Evolutionary conservation across 176 grass and related monocot genomes (phyloP).

Genomic region (Eragrostis nindensis): DNA sequence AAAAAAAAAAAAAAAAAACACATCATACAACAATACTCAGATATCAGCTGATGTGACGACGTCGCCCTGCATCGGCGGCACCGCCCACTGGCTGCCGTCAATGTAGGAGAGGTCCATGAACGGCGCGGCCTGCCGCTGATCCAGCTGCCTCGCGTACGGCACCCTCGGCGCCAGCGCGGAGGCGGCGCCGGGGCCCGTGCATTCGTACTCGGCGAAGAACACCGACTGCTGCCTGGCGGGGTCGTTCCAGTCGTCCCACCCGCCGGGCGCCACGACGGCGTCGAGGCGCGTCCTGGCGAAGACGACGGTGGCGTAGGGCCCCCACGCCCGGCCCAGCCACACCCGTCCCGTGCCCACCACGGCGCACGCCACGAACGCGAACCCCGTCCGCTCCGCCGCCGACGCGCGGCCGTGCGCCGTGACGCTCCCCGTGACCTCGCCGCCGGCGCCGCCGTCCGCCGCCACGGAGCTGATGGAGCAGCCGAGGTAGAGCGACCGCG

Average conservation of each 20-base stretch:
- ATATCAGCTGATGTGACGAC: neutral
- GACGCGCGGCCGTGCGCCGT: slow-evolving; percentile 75
- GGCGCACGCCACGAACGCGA: slow-evolving; percentile 77
- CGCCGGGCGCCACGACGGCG: slow-evolving; percentile 55
- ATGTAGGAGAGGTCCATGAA: slow-evolving; percentile 87
- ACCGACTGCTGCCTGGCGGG: slow-evolving; percentile 59
- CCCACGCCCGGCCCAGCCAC: slow-evolving; percentile 81
- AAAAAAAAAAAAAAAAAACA: no score
- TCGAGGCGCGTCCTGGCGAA: slow-evolving; percentile 62
- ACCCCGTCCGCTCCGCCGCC: slow-evolving; percentile 58
- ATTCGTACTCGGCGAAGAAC: slow-evolving; percentile 73
- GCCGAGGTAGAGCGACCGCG: slow-evolving; percentile 65
- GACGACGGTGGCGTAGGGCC: slow-evolving; percentile 63
- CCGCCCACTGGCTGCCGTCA: slow-evolving; percentile 57
- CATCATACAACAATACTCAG: no score
- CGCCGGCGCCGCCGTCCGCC: slow-evolving; percentile 33
- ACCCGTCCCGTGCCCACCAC: slow-evolving; percentile 63
- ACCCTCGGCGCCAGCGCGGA: slow-evolving; percentile 48
- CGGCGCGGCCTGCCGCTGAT: slow-evolving; percentile 48
- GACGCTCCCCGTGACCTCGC: slow-evolving; percentile 65
- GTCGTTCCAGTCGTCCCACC: slow-evolving; percentile 90
- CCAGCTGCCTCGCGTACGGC: slow-evolving; percentile 61
- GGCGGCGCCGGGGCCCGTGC: slow-evolving; percentile 64
- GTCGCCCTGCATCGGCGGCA: neutral
- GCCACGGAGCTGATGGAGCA: slow-evolving; percentile 87